Conservation (phyloP, 2,329 filamentous ascomycete genomes). For the Talaromyces islandicus region DNA sequence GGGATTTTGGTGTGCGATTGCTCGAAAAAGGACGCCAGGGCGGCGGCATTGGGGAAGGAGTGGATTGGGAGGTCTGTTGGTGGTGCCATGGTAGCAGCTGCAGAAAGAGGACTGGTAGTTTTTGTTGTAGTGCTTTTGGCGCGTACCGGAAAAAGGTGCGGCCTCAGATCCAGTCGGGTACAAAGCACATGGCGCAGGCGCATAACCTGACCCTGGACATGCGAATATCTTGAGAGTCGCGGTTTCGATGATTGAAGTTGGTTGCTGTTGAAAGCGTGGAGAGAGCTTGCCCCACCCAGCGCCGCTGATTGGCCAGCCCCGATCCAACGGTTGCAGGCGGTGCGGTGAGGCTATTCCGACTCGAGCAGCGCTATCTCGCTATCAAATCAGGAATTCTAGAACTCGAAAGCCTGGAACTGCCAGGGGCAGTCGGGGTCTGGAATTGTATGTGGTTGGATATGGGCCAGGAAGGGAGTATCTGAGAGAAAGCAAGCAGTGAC, state of each 20-base stretch:
- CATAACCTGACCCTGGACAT: not conserved
- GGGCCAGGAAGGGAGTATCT: too few species aligned
- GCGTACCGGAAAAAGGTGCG: not conserved
- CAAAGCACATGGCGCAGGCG: not conserved
- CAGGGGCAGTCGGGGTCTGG: too few species aligned
- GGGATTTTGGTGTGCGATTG: conserved; percentile 25
- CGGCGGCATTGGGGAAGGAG: conserved; percentile 19
- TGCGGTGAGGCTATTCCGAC: not conserved
- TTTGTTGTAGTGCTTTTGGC: not conserved
- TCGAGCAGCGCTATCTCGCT: not conserved
- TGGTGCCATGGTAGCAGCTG: conserved; percentile 8
- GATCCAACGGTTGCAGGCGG: not conserved
- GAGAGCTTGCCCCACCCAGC: not conserved
- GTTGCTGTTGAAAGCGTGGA: not conserved
- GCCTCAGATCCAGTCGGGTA: not conserved
- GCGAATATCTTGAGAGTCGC: too few species aligned
- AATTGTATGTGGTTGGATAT: too few species aligned
- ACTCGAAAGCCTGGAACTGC: not conserved
- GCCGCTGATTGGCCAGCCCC: not conserved
- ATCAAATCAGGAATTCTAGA: not conserved
- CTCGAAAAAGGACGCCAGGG: conserved; percentile 38
- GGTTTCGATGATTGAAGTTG: not conserved
- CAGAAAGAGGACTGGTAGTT: conserved; percentile 3
- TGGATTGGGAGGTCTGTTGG: conserved; percentile 21
- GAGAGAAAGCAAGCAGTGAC: too few species aligned